A percentile compares a stretch with the other conserved stretches of the same genome.
Conservation (phyloP, 768 basidiomycete species). For the Auricularia cornea region DNA sequence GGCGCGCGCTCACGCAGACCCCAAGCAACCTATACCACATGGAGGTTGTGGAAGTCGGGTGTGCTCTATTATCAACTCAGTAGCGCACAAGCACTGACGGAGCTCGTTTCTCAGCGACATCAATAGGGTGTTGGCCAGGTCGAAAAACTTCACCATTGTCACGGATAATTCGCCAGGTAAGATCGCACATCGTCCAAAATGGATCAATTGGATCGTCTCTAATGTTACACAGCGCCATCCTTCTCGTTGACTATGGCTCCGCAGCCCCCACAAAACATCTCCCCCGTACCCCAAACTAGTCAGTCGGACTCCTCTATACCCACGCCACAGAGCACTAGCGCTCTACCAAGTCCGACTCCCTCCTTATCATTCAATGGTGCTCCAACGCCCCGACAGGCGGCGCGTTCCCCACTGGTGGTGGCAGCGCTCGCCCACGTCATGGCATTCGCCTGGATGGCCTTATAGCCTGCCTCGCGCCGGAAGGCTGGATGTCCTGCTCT, state of each 20-base stretch:
- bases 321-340: background rate
- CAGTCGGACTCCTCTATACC: background rate
- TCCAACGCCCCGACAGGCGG: background rate
- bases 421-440: background rate
- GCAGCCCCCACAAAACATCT: background rate
- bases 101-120: background rate
- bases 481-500: background rate
- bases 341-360: background rate
- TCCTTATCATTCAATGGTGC: background rate
- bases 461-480: background rate
- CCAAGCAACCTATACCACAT: background rate
- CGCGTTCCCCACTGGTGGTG: background rate
- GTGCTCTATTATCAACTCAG: background rate
- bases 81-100: background rate
- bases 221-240: background rate
- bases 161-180: background rate
- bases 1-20: background rate
- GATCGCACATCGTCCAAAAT: background rate
- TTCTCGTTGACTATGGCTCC: background rate
- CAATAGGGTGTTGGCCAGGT: background rate
- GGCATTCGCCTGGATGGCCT: background rate
- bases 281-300: background rate
- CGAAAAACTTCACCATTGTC: background rate
- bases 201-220: background rate
- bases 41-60: background rate